These are phyloP conservation scores for Articulospora tetracladia DNA, from an alignment of 495 filamentous ascomycete species.

Conservation along the genomic window DNA sequence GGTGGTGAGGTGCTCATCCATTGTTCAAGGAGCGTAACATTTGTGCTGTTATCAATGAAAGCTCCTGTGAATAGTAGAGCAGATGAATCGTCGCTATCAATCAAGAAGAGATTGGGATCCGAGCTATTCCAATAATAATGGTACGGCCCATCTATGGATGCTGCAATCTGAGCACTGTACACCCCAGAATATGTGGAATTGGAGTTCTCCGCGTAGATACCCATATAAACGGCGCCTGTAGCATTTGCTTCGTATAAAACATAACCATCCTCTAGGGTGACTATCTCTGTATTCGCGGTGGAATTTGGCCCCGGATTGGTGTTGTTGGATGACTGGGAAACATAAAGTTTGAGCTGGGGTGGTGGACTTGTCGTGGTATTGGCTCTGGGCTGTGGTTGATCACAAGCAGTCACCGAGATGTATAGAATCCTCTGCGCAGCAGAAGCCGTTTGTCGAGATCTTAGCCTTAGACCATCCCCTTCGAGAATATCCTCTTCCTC, in stretches of 20 bases:
- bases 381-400: constrained; percentile 52
- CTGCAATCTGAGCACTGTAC: constrained; percentile 77
- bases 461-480: constrained; percentile 1
- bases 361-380: constrained; percentile 36
- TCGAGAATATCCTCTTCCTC: neutral
- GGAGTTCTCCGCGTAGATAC: constrained; percentile 60
- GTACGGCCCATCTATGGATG: constrained; percentile 74
- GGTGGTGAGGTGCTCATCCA: constrained; percentile 59
- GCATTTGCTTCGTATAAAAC: constrained; percentile 50
- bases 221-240: constrained; percentile 65
- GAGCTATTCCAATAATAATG: constrained; percentile 39
- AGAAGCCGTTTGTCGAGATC: constrained; percentile 11
- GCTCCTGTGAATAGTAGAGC: constrained; percentile 76
- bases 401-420: constrained; percentile 77
- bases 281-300: constrained; percentile 39
- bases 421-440: constrained; percentile 51
- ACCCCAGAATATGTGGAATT: constrained; percentile 40
- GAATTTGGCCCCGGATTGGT: constrained; percentile 60
- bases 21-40: constrained; percentile 37
- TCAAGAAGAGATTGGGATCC: constrained; percentile 54
- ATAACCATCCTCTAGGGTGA: constrained; percentile 57
- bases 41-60: constrained; percentile 46
- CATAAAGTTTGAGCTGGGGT: constrained; percentile 73
- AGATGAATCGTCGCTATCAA: constrained; percentile 75
- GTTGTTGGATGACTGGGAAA: constrained; percentile 64